phyloP scores from a whole-genome alignment of 2,329 filamentous ascomycete genomes.

The Paraconiothyrium brasiliense region DNA sequence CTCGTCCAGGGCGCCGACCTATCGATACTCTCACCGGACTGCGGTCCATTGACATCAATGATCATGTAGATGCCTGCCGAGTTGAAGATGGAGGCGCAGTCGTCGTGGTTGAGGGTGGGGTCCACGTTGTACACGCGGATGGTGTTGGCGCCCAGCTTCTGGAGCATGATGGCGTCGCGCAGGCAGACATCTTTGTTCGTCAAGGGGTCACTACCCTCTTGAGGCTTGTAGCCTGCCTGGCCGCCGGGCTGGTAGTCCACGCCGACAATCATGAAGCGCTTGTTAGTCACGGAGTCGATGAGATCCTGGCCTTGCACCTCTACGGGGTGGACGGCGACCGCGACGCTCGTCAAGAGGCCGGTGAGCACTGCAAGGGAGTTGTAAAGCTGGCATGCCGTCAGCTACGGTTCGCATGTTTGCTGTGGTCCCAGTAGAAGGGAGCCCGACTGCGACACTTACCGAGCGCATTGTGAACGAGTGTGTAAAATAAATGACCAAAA shows the following conservation, averaged over 20 bases:
- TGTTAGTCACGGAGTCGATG: slow-evolving; percentile 65
- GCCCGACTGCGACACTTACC: slow-evolving; percentile 7
- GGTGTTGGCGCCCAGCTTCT: slow-evolving; percentile 70
- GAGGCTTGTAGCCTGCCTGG: slow-evolving; percentile 64
- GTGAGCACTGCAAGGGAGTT: slow-evolving; percentile 38
- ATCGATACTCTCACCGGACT: slow-evolving; percentile 65
- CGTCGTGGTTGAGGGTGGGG: slow-evolving; percentile 67
- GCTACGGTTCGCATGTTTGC: not conserved
- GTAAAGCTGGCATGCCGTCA: slow-evolving; percentile 30
- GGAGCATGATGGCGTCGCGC: slow-evolving; percentile 71
- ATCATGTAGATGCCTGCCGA: slow-evolving; percentile 73
- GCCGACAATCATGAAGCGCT: slow-evolving; percentile 70
- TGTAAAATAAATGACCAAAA: slow-evolving; percentile 3
- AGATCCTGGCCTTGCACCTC: slow-evolving; percentile 69
- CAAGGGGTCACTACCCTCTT: slow-evolving; percentile 62
- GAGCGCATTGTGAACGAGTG: slow-evolving; percentile 23
- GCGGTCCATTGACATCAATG: slow-evolving; percentile 71
- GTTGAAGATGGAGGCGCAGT: slow-evolving; percentile 72
- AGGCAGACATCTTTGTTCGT: slow-evolving; percentile 66
- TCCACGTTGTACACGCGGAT: slow-evolving; percentile 73
- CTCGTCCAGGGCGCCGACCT: slow-evolving; percentile 63
- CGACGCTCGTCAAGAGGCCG: slow-evolving; percentile 53
- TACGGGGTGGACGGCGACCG: slow-evolving; percentile 64
- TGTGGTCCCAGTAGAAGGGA: not conserved
- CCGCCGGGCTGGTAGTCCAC: slow-evolving; percentile 71